These are phyloP conservation scores for Yamadazyma diddensiae DNA, from an alignment of 1,139 yeast genomes.

Conservation along the genomic window DNA sequence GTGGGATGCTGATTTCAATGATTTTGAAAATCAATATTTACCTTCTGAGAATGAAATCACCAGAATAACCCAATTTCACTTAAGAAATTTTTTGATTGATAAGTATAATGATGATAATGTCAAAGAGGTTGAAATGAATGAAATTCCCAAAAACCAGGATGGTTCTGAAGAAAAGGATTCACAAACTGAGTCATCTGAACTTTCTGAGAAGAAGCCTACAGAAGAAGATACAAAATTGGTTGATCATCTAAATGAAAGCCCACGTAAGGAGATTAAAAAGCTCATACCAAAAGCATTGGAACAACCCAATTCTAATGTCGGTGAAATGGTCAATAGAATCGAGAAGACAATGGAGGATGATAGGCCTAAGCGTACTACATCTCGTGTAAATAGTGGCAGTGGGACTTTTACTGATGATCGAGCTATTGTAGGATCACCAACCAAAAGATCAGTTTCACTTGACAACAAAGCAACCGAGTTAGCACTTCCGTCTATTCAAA, in stretches of 20 bases:
- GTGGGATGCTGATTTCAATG: conserved; percentile 85
- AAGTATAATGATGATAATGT: conserved; percentile 26
- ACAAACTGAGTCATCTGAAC: no score
- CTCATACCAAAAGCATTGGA: conserved; percentile 24
- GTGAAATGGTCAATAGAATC: conserved; percentile 26
- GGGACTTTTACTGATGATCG: neutral
- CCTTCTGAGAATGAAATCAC: conserved; percentile 96
- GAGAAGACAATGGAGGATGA: conserved; percentile 20
- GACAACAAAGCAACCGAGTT: conserved; percentile 16
- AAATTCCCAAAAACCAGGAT: conserved; percentile 6
- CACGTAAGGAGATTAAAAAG: conserved; percentile 19
- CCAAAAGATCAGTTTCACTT: no score
- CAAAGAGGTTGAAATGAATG: conserved; percentile 15
- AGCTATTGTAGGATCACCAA: neutral
- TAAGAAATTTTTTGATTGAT: conserved; percentile 69
- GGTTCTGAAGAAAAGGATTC: conserved; percentile 3
- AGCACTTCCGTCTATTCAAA: conserved; percentile 5
- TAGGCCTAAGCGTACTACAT: conserved; percentile 2
- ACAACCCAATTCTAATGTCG: conserved; percentile 12
- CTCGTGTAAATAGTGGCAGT: conserved; percentile 3
- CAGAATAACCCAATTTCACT: conserved; percentile 83
- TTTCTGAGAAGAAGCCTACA: neutral
- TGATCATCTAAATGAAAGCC: conserved; percentile 13
- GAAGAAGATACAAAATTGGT: conserved; percentile 6
- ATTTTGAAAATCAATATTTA: conserved; percentile 74